Evolutionary conservation across 2,329 filamentous ascomycete genomes (phyloP), one percentile per base, ranked within the genome.

Genomic region (Fusarium dimerum): DNA sequence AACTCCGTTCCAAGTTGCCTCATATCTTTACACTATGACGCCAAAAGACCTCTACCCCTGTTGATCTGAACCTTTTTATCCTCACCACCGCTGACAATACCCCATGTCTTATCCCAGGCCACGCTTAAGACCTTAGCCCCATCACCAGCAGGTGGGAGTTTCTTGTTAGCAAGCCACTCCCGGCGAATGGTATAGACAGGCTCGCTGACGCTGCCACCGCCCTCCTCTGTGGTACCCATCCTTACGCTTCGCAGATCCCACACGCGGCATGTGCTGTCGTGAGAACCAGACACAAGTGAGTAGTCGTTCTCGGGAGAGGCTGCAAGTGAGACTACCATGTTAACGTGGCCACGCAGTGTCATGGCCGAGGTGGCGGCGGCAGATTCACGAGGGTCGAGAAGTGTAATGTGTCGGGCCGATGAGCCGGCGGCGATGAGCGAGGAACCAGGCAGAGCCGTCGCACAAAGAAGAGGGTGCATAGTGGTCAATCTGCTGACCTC

Each of bases 61-160:
- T 99, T 97, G 55, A 99, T 85, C 78, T 99, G 94, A 65, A 99
- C 86, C 76, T 84, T 86, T 77, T 94, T 96, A 69, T 99, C 94
- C 80, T 97, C 92, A 15, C 93, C 92, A 41, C 80, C 92, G 66
- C 90, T 95, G 42, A 97, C 88, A 68, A 99, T 93, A 1, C 94
- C 95, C 67, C 95, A 85, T 7, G 85, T 83, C 69, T 80, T 78
- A 71, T 97, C 90, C 94, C 94, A 99, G 53, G 79, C 82, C 6
- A 97, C 89, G 34, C 85, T 83, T 71, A 97, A 90, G 45, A 99
- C 91, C 81, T 97, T 97, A 56, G 87, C 84, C 20, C 92, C 92
- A 54, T 94, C 90, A 2, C 92, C 92, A 8, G 85, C 87, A 40
- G 86, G 78, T 15, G 79, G 80, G 66, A 82, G 83, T 66, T 85